Evolutionary conservation across 2,329 filamentous ascomycete genomes (phyloP).

Genomic region (Xylariaceae sp.): DNA sequence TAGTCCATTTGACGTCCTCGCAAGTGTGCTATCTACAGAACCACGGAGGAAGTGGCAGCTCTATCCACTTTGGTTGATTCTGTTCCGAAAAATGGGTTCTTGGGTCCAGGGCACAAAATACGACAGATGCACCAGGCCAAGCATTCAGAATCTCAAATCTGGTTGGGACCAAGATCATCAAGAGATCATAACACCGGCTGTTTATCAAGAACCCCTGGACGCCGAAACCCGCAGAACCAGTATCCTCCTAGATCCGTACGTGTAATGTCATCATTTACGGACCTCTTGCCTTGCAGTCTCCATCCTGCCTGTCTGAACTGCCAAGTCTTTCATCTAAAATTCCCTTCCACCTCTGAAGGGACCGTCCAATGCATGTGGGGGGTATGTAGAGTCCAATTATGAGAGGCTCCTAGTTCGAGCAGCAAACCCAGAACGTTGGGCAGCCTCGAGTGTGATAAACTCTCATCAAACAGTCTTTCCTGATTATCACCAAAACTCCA

Average conservation of each 20-base stretch:
- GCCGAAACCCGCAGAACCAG: constrained; percentile 8
- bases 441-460: constrained; percentile 16
- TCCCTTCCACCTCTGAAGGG: constrained; percentile 9
- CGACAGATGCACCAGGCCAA: neutral
- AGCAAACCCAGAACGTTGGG: neutral
- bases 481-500: constrained; percentile 30
- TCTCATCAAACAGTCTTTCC: constrained; percentile 22
- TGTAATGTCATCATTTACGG: no score
- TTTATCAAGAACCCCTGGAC: no score
- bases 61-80: constrained; percentile 4
- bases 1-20: constrained; percentile 19
- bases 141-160: constrained; percentile 11
- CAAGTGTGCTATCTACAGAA: constrained; percentile 25
- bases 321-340: constrained; percentile 6
- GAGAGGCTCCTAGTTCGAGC: constrained; percentile 15
- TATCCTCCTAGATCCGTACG: constrained; percentile 9
- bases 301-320: constrained; percentile 4
- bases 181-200: constrained; percentile 2
- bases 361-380: constrained; percentile 13
- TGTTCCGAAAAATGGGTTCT: no score
- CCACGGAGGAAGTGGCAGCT: constrained; percentile 12
- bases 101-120: constrained; percentile 4
- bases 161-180: constrained; percentile 16
- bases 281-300: constrained; percentile 2
- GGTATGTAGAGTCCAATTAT: constrained; percentile 23